Percentiles rank a stretch among this genome's conserved stretches.
phyloP scores from a whole-genome alignment of 345 rosid species.

The Corchorus olitorius region DNA sequence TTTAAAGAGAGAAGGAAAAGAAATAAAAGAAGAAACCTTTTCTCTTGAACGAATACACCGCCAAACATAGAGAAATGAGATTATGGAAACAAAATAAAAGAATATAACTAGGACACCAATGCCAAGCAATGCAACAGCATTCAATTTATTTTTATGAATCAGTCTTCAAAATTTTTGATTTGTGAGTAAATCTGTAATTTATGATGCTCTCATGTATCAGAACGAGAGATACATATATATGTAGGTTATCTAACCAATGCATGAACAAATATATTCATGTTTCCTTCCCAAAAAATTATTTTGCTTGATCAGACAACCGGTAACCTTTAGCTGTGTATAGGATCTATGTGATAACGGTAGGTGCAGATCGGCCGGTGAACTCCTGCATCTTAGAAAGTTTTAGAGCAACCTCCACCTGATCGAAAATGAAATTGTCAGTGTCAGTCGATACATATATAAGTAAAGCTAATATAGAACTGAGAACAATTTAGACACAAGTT shows the following conservation, averaged over 20 bases:
- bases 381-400: conserved; percentile 91
- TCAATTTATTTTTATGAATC: conserved; percentile 19
- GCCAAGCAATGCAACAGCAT: neutral
- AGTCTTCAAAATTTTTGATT: conserved; percentile 10
- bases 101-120: too few relatives aligned
- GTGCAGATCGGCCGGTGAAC: conserved; percentile 91
- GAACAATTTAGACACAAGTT: neutral
- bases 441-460: conserved; percentile 7
- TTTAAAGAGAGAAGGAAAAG: neutral
- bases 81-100: neutral
- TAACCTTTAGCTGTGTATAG: neutral
- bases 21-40: neutral
- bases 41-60: too few relatives aligned
- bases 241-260: conserved; percentile 1
- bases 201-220: conserved; percentile 1
- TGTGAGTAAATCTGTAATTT: neutral
- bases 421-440: conserved; percentile 5
- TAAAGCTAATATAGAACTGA: neutral
- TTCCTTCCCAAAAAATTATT: neutral
- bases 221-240: conserved; percentile 1
- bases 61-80: neutral
- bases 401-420: conserved; percentile 90
- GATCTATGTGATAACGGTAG: conserved; percentile 85
- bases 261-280: neutral
- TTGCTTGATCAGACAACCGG: neutral